Evolutionary conservation across 306 rosid genomes (phyloP).

Genomic region (Sechiopsis laciniata): DNA sequence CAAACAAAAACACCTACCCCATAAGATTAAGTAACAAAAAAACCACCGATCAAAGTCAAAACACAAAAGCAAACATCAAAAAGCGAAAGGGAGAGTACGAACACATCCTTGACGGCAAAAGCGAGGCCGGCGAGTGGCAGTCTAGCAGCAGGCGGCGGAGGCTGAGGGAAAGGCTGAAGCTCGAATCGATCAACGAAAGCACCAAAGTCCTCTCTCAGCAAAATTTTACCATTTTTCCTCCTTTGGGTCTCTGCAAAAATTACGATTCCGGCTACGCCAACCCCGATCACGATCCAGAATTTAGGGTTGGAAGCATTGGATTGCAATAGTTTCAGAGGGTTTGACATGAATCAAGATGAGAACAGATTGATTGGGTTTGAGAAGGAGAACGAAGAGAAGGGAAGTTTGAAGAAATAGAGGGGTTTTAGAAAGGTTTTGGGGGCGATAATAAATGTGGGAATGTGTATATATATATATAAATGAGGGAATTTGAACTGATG

Average conservation of each 20-base stretch:
- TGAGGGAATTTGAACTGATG: background rate
- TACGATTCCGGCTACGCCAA: constrained; percentile 49
- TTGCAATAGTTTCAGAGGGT: constrained; percentile 37
- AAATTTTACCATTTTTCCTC: constrained; percentile 21
- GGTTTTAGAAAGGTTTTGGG: constrained; percentile 53
- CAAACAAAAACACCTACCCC: background rate
- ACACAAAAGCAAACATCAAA: constrained; percentile 14
- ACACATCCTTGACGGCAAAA: constrained; percentile 62
- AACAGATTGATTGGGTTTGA: constrained; percentile 6
- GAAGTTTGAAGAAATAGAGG: background rate
- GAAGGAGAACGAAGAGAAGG: background rate
- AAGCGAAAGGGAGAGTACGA: constrained; percentile 20
- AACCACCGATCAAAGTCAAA: background rate
- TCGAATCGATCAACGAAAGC: constrained; percentile 54
- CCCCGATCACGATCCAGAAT: constrained; percentile 53
- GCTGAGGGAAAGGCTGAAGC: constrained; percentile 59
- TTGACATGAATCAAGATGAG: constrained; percentile 38
- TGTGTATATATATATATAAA: too few species aligned
- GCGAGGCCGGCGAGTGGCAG: constrained; percentile 40
- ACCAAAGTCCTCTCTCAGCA: constrained; percentile 33
- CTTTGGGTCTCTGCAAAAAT: constrained; percentile 45
- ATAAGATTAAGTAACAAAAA: background rate
- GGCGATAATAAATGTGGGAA: background rate
- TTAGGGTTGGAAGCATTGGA: constrained; percentile 51
- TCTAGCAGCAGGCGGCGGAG: constrained; percentile 51